Evolutionary conservation across 1,284 basidiomycete genomes (phyloP).

Genomic region (Exobasidium rhododendri): DNA sequence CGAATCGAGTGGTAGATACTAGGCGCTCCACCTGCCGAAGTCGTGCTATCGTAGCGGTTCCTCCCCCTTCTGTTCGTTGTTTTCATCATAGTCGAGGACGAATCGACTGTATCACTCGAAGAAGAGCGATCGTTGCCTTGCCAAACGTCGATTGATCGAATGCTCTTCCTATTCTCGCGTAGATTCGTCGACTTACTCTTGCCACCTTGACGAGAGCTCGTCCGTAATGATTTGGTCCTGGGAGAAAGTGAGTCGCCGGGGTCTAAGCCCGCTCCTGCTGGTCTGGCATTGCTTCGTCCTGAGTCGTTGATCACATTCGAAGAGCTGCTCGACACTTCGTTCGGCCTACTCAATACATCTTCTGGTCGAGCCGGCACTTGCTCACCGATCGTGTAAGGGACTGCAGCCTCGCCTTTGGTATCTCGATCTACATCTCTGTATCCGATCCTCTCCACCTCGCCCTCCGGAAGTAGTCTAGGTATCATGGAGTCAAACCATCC

Average conservation of each 20-base stretch:
- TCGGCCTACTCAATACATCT: conserved; percentile 5
- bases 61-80: background rate
- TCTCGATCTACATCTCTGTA: background rate
- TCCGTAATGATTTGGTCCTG: background rate
- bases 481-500: conserved; percentile 12
- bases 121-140: background rate
- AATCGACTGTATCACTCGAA: background rate
- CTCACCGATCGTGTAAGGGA: conserved; percentile 1
- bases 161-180: background rate
- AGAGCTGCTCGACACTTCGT: background rate
- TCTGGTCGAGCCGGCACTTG: conserved; percentile 5
- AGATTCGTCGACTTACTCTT: background rate
- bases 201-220: background rate
- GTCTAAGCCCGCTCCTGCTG: background rate
- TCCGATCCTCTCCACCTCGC: background rate
- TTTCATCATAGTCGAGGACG: background rate
- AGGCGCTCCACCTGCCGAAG: conserved; percentile 18
- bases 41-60: conserved; percentile 14
- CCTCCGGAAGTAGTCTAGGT: background rate
- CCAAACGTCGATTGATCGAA: conserved; percentile 4
- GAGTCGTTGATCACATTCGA: background rate
- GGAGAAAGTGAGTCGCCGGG: conserved; percentile 1
- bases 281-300: background rate
- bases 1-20: conserved; percentile 40
- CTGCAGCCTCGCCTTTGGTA: background rate